Base-by-base conservation (phyloP, 176 grass and related monocot genomes). In the Paspalum vaginatum region DNA sequence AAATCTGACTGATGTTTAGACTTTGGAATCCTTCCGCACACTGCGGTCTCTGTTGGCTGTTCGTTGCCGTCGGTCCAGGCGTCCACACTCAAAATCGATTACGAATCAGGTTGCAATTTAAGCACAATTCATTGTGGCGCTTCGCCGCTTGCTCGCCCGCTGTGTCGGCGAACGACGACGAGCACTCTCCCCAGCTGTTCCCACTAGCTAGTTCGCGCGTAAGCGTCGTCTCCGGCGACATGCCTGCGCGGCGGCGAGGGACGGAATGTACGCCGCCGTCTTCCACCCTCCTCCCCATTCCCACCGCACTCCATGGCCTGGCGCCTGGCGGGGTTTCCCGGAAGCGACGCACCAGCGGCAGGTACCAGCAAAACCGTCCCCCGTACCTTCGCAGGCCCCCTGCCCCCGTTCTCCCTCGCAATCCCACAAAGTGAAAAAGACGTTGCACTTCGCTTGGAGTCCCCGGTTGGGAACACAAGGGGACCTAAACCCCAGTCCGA, bases 231-330 rank as follows among this genome's bases (percentile, higher is more conserved):
- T 26, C 41, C 1, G 26, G 4, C 32, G 57, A 26, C 57, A 13
- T 26, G 24, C 75, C 75, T 62, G 45, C 43, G 76, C 53, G 65
- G n/a, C 25, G 66, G 79, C 27, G 79, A 81, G 41, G 52, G 53
- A n/a, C n/a, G 53, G 24, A 70, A 11, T 39, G 49, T 7, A n/a
- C 70, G 27, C 16, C 66, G 43, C 24, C 5, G 65, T 18, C 25
- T 4, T 46, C 14, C 3, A 60, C 68, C 53, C 7, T 60, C 53
- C 24, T 48, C 42, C 16, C 18, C 65, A 2, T 22, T 38, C 17
- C 8, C 66, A 13, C 45, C 25, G 42, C 11, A 46, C 6, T 58
- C 67, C 55, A 81, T 56, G 16, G 10, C 21, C 40, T 17, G 6
- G 14, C 14, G 10, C 21, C 40, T 17, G 6, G 14, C 14, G 52